Conservation (phyloP, 75 land plant genomes). For the Sequoia sempervirens region DNA sequence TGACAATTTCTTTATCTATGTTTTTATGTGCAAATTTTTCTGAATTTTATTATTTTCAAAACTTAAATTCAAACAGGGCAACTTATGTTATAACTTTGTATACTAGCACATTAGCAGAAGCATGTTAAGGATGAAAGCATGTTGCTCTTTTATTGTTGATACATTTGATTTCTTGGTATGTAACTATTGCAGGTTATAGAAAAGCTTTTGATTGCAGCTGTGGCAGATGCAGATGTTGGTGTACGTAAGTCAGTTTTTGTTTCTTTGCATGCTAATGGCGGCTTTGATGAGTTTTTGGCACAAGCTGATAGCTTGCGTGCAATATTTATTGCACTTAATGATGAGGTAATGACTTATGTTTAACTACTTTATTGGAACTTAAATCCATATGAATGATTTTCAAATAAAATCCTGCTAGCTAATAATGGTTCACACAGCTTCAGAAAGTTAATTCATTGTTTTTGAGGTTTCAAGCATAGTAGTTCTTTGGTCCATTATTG, state of each 20-base stretch:
- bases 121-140: background rate
- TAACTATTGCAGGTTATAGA: slow-evolving; percentile 72
- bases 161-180: background rate
- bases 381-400: background rate
- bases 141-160: slow-evolving; percentile 1
- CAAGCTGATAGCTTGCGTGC: slow-evolving; percentile 95
- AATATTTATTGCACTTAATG: slow-evolving; percentile 90
- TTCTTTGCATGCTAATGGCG: slow-evolving; percentile 60
- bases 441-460: background rate
- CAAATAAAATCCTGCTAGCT: background rate
- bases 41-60: background rate
- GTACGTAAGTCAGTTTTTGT: slow-evolving; percentile 79
- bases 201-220: slow-evolving; percentile 91
- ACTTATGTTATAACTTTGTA: background rate
- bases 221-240: slow-evolving; percentile 92
- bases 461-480: background rate
- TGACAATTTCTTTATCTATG: background rate
- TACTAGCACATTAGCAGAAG: background rate
- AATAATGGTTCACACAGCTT: background rate
- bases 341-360: slow-evolving; percentile 59
- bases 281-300: slow-evolving; percentile 88
- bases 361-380: background rate
- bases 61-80: background rate
- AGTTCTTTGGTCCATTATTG: background rate
- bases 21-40: background rate